Base-by-base conservation (phyloP, 306 rosid species). In the Vigna trinervia region DNA sequence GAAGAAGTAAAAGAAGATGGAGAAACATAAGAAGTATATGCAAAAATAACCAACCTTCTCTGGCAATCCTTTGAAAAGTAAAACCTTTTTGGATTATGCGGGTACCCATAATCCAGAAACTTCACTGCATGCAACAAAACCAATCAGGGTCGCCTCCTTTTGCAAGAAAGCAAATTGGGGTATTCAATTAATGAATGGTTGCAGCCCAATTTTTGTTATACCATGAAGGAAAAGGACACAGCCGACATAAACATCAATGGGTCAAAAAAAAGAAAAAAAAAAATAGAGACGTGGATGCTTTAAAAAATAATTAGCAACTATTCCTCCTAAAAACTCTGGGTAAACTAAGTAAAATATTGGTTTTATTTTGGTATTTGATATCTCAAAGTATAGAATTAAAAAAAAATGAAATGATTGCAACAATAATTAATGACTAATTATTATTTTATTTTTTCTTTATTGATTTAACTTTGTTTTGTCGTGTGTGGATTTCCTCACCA, bases 31-130 rank as follows among this genome's bases (percentile, higher is more conserved):
- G 78, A 69, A 56, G 26, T 50, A 63, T 48, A 54, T 10, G 8
- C 23, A n/a, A 36, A 76, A 39, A 80, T 69, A 47, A 70, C 81
- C 56, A 32, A 89, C 89, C 92, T 86, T 88, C 53, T 81, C 71
- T 23, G 78, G 74, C 64, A 83, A 84, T 73, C 83, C 66, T 74
- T 57, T 53, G 65, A 76, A 80, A 79, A 80, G 59, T 53, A 43
- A 32, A 54, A 72, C 13, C 41, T 57, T 80, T 80, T 78, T 53
- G 84, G 87, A 63, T 71, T 79, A 81, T 60, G 45, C 53, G 45
- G 69, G 73, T 30, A 78, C 69, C 79, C 86, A 81, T 53, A 28
- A 86, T 74, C 86, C 80, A 81, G 79, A 65, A 71, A 38, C 85
- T 80, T 78, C 79, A 66, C 58, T 65, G 47, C 83, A 83, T 75